Percentiles rank a stretch among this genome's conserved stretches.
phyloP scores from a whole-genome alignment of 139 green algal genomes.

The Tetraselmis striata region DNA sequence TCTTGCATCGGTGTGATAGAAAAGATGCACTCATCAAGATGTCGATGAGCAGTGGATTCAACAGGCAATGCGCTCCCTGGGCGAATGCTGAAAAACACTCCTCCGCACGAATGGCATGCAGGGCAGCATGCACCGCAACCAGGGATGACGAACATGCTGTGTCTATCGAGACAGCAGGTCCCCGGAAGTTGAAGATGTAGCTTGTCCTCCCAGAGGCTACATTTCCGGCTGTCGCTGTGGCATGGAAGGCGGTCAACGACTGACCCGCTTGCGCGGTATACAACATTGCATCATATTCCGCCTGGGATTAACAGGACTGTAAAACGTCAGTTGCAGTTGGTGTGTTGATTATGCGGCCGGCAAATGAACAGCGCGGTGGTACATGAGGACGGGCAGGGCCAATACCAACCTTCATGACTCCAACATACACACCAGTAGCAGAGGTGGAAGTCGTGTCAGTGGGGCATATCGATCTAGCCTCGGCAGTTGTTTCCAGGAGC shows the following conservation, averaged over 20 bases:
- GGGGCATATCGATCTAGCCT: not conserved
- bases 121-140: constrained; percentile 38
- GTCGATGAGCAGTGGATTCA: not conserved
- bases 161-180: constrained; percentile 36
- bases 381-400: no score
- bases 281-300: constrained; percentile 20
- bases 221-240: not conserved
- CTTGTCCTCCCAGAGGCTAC: constrained; percentile 42
- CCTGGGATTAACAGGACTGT: no score
- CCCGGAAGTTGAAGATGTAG: constrained; percentile 35
- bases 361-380: no score
- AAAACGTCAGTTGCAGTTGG: no score
- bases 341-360: no score
- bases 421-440: not conserved
- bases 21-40: not conserved
- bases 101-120: constrained; percentile 13
- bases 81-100: not conserved
- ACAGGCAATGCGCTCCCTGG: not conserved
- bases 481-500: constrained; percentile 52
- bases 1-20: constrained; percentile 60
- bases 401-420: not conserved
- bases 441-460: not conserved
- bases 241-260: not conserved
- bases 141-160: constrained; percentile 58
- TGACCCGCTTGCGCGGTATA: not conserved